Base-by-base conservation (phyloP, 768 basidiomycete genomes). In the Tephrocybe sp. region DNA sequence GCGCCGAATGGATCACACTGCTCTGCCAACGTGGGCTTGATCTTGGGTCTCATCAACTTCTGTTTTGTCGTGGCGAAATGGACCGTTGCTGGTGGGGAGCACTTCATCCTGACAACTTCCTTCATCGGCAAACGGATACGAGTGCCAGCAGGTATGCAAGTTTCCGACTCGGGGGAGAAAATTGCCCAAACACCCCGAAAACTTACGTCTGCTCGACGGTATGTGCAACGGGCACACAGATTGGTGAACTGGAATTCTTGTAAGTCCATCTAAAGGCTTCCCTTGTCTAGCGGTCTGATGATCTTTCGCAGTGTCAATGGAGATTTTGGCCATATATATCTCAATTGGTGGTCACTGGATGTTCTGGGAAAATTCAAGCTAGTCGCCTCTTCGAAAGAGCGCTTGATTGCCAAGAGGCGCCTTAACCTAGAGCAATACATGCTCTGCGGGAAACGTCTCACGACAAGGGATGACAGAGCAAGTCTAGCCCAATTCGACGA, bases 81-180 rank as follows among this genome's bases (percentile, higher is more conserved):
- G 43, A 44, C 26, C 43, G 43, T 17, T 44, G 43, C 26, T 44
- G 43, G 43, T 44, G 43, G 43, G 43, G 28, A 6, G 43, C 43
- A 28, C 43, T 44, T 3, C 25, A 12, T 3, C 28, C 43, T 4
- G 17, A 44, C 8, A 44, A 44, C 43, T 44, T 44, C 30, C 43
- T 44, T 30, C 2, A 18, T 6, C n/a, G n/a, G n/a, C 26, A n/a
- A 14, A 10, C 10, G 15, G 26, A 44, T 44, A n/a, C n/a, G n/a
- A n/a, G n/a, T n/a, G n/a, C n/a, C n/a, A 23, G 26, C 5, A 44
- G 43, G 17, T 28, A n/a, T n/a, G n/a, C 43, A 44, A 44, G 43
- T 30, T 44, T 44, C 28, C 43, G 43, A 18, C 28, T 44, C 17
- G 15, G 24, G 26, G 14, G 43, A 44, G n/a, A 24, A 30, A 44